phyloP scores from a whole-genome alignment of 2,329 filamentous ascomycete genomes.

The Dothistroma septosporum region DNA sequence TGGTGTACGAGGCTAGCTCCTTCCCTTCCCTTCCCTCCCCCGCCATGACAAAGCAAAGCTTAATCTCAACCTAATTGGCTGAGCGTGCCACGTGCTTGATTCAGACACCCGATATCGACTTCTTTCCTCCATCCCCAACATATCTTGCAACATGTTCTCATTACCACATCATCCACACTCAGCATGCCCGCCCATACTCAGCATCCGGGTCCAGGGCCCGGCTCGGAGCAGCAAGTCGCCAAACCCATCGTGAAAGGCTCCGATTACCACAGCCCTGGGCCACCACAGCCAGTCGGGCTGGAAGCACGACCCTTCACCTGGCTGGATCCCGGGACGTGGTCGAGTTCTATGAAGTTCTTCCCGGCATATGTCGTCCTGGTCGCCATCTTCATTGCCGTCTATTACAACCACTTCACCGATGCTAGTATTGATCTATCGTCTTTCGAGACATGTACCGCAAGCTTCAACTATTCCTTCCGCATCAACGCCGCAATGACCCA shows the following conservation, averaged over 20 bases:
- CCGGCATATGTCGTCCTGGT: constrained; percentile 20
- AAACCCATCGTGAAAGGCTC: constrained; percentile 1
- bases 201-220: not conserved
- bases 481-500: constrained; percentile 28
- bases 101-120: not conserved
- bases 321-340: constrained; percentile 25
- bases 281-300: not conserved
- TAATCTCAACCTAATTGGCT: not conserved
- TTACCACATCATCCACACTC: not conserved
- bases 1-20: too few species aligned
- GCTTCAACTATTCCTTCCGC: constrained; percentile 28
- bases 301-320: constrained; percentile 15
- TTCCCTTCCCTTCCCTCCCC: too few species aligned
- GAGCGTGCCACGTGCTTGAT: not conserved
- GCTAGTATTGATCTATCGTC: constrained; percentile 17
- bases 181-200: constrained; percentile 1
- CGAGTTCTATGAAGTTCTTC: constrained; percentile 16
- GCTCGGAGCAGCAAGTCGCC: not conserved
- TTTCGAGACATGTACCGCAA: constrained; percentile 22
- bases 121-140: not conserved
- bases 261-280: not conserved
- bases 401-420: constrained; percentile 15
- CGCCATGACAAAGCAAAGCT: too few species aligned
- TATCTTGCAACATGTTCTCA: not conserved
- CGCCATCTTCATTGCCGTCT: constrained; percentile 15